Evolutionary conservation across 345 rosid species (phyloP), one percentile per base, ranked within the genome.

Genomic region (Lagerstroemia speciosa): DNA sequence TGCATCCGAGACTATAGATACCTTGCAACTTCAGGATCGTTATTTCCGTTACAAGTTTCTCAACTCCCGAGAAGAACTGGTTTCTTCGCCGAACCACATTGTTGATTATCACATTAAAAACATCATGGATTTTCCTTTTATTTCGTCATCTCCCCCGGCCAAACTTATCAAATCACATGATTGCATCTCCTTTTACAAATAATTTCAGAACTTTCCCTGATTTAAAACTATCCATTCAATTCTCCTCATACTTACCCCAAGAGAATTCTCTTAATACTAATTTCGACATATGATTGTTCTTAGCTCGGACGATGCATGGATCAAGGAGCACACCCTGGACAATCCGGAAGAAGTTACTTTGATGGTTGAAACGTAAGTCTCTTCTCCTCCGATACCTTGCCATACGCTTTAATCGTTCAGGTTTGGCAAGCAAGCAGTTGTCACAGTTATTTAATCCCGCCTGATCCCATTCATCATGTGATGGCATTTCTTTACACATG

Each of bases 361-460:
- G 3, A 73, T 82, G 87, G 97, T 93, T 71, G 86, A 87, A 74
- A 83, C 75, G 98, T 93, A 78, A 87, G 95, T 84, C 66, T 78
- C 70, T 43, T 36, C 65, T 29, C 24, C 34, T 66, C 31, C 38
- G 38, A 1, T 36, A 33, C 17, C 36, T 20, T 29, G 6, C 32
- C 14, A 0, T 32, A 17, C 3, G 2, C 8, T 30, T 20, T 29
- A 32, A 67, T 16, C 61, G 26, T 5, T 31, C 55, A 22, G 24
- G 19, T 11, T 19, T 55, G 7, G 11, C 1, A 46, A 41, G 14
- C 2, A 41, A 41, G 3, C 46, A 5, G 17, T 41, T 41, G 11
- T 41, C 46, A 61, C 19, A 16, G 30, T 38, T 50, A 41, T 12
- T 31, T 66, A n/a, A 67, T 15, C 26, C 69, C 40, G 3, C 40